Base-by-base conservation (phyloP, 2,329 filamentous ascomycete species). In the Zasmidium citrigriseum region DNA sequence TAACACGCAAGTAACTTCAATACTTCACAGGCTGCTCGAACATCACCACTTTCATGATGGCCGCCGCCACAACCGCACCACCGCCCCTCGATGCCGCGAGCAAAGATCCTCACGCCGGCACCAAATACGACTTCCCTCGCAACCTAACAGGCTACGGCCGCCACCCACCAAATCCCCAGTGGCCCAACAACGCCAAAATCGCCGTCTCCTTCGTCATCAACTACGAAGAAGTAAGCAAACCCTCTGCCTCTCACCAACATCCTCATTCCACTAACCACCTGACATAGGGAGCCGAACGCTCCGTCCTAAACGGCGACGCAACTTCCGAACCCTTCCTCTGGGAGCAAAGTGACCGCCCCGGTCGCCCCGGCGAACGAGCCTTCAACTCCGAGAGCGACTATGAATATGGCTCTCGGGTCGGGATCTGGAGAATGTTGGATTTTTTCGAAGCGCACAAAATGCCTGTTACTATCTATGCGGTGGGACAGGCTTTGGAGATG, bases 391-490 rank as follows among this genome's bases (percentile, higher is more conserved):
- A 82, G 67, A 62, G 58, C 20, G 79, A 82, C 58, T 83, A 79
- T 59, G 79, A 82, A 50, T 82, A 82, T 62, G 78, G 80, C 21
- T 75, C 75, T 18, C 73, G 80, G 2, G 75, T 74, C 0, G 80
- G 79, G 1, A 77, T 77, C 64, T 82, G 80, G 80, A 71, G 80
- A 9, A 68, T 81, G 16, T 77, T 81, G 61, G 70, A 75, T 22
- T 66, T 81, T 52, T 81, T 82, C 69, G 77, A 79, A 60, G 70
- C 76, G 24, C 67, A 79, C 59, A 71, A 72, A 46, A 51, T 80
- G 73, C 80, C 79, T 66, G 79, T 78, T 57, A 82, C 79, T 0
- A 70, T 80, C 5, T 80, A 81, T 60, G 80, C 77, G 4, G 79
- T 82, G 3, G 80, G 76, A 1, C 73, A 78, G 51, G 80, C 79